Conservation (phyloP, 352 stramenopile species). For the Pythium diclinum region DNA sequence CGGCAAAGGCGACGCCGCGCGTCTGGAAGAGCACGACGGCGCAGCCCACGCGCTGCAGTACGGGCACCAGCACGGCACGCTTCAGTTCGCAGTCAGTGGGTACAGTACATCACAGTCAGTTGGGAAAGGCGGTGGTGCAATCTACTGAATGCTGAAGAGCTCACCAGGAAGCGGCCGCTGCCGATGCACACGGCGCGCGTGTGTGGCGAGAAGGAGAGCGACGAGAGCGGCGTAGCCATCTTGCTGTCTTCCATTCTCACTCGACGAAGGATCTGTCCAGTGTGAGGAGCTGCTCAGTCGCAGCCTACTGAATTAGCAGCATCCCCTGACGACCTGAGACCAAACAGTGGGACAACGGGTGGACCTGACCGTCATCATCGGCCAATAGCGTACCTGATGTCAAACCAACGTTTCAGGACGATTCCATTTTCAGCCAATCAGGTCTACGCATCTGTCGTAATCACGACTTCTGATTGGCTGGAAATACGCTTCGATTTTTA, state of each 20-base stretch:
- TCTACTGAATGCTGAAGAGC: not conserved
- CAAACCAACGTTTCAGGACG: not conserved
- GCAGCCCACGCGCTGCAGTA: slow-evolving; percentile 30
- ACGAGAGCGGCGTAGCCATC: not conserved
- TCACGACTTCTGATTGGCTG: slow-evolving; percentile 4
- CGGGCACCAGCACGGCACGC: slow-evolving; percentile 58
- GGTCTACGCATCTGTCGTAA: too few relatives aligned
- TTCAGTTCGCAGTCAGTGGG: slow-evolving; percentile 16
- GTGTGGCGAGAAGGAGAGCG: not conserved
- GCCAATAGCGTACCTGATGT: not conserved
- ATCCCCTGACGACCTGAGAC: not conserved
- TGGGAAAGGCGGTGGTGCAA: not conserved
- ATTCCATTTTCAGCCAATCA: slow-evolving; percentile 11
- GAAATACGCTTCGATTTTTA: slow-evolving; percentile 11
- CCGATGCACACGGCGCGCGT: slow-evolving; percentile 54
- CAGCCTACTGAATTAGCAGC: not conserved
- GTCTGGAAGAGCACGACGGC: slow-evolving; percentile 55
- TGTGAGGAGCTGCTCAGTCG: not conserved
- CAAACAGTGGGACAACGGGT: not conserved
- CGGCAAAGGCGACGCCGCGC: slow-evolving; percentile 46
- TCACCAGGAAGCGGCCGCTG: slow-evolving; percentile 68
- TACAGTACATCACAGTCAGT: not conserved
- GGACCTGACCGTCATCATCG: slow-evolving; percentile 2
- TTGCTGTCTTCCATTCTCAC: not conserved
- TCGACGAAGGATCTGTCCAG: not conserved